Percentiles rank a stretch among this genome's conserved stretches.
Conservation (phyloP, 345 rosid genomes). For the Sisymbrium altissimum region DNA sequence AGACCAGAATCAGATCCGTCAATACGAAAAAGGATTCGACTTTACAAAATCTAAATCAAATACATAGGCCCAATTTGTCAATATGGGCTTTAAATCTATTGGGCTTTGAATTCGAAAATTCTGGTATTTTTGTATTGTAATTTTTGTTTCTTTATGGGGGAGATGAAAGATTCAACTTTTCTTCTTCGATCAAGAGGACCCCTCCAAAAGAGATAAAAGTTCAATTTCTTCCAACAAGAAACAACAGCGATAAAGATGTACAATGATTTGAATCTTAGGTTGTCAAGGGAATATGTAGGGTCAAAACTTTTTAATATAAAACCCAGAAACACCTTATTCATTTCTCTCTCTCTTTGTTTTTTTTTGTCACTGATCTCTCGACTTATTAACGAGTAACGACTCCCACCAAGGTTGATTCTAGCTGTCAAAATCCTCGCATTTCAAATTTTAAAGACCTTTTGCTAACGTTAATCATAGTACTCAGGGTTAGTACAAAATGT, state of each 20-base stretch:
- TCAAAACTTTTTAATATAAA: conserved; percentile 11
- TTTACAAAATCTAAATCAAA: not conserved
- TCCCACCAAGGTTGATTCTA: conserved; percentile 5
- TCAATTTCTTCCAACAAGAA: not conserved
- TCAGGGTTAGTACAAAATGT: not conserved
- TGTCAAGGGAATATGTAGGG: conserved; percentile 23
- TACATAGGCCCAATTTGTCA: conserved; percentile 10
- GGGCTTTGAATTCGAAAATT: not conserved
- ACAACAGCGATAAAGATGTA: conserved; percentile 4
- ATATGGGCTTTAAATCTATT: not conserved
- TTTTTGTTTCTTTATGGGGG: not conserved
- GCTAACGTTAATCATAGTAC: not conserved
- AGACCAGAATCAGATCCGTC: no score
- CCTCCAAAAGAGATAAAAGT: not conserved
- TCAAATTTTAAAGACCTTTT: conserved; percentile 13
- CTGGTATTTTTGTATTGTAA: not conserved
- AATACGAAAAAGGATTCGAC: not conserved
- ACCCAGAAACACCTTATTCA: not conserved
- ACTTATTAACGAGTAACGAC: conserved; percentile 13
- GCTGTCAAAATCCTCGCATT: not conserved
- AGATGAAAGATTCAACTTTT: not conserved
- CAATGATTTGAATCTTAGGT: conserved; percentile 25
- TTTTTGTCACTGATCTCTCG: not conserved
- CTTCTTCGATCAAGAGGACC: not conserved
- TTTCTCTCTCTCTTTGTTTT: no score